Percentiles rank a stretch among this genome's conserved stretches.
Evolutionary conservation across 148 eudicot genomes (phyloP).

Genomic region (Fagopyrum esculentum): DNA sequence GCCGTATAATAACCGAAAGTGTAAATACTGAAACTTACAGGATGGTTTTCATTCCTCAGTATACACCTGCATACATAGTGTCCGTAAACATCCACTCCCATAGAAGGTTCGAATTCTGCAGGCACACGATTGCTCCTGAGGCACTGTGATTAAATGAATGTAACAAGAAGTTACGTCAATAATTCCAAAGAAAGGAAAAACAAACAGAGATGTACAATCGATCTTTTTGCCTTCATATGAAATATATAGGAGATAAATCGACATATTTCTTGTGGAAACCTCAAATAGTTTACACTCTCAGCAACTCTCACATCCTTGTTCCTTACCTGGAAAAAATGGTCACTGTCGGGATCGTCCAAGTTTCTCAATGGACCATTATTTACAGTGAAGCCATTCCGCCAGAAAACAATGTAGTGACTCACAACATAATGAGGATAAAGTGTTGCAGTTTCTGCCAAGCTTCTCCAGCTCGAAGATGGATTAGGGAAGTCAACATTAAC

Average conservation of each 20-base stretch:
- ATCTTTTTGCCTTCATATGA: neutral
- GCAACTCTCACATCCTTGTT: neutral
- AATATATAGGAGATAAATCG: too few species aligned
- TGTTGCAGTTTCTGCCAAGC: slow-evolving; percentile 75
- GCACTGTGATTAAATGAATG: slow-evolving; percentile 33
- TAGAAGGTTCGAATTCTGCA: slow-evolving; percentile 54
- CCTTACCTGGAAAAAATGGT: slow-evolving; percentile 68
- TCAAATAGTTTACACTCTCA: neutral
- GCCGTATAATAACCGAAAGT: slow-evolving; percentile 6
- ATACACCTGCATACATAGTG: slow-evolving; percentile 29
- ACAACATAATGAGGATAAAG: slow-evolving; percentile 59
- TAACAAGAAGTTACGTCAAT: neutral
- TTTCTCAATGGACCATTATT: slow-evolving; percentile 90
- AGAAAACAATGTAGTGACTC: slow-evolving; percentile 73
- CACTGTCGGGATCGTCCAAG: slow-evolving; percentile 88
- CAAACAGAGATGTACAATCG: neutral
- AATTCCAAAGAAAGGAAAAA: neutral
- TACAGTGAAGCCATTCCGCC: slow-evolving; percentile 85
- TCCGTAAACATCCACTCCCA: slow-evolving; percentile 40
- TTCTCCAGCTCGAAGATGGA: slow-evolving; percentile 54
- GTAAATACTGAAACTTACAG: slow-evolving; percentile 22
- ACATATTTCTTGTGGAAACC: neutral
- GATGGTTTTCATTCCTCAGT: slow-evolving; percentile 41
- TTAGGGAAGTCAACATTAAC: slow-evolving; percentile 41
- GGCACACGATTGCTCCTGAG: slow-evolving; percentile 54